A percentile compares a stretch with the other conserved stretches of the same genome.
Conservation (phyloP, 768 basidiomycete species). For the Auricularia auricula-judae region DNA sequence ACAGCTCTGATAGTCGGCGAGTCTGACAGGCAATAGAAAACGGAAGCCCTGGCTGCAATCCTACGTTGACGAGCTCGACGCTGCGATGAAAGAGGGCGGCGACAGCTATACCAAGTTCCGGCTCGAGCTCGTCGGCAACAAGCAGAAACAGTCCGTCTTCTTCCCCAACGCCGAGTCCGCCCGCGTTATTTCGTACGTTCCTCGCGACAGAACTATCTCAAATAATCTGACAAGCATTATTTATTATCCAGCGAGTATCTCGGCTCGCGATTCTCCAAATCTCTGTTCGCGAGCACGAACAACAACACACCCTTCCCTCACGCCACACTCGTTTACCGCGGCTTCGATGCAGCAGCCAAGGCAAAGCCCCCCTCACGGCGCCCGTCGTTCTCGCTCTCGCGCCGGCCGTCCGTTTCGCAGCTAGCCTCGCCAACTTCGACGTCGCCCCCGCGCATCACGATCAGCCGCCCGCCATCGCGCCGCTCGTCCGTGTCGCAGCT, state of each 20-base stretch:
- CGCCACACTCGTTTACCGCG: slow-evolving; percentile 25
- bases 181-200: slow-evolving; percentile 7
- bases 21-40: slow-evolving; percentile 4
- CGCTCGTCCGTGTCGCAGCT: background rate
- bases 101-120: slow-evolving; percentile 28
- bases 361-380: background rate
- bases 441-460: too few species aligned
- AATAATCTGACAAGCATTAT: too few species aligned
- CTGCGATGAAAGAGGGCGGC: slow-evolving; percentile 21
- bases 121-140: slow-evolving; percentile 12
- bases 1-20: background rate
- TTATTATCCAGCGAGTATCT: background rate
- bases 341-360: slow-evolving; percentile 21
- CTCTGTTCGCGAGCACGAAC: background rate
- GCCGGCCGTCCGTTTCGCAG: background rate
- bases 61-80: slow-evolving; percentile 26
- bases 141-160: slow-evolving; percentile 19
- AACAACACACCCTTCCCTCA: slow-evolving; percentile 15
- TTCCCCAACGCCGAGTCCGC: slow-evolving; percentile 27
- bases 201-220: too few species aligned
- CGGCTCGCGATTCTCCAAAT: slow-evolving; percentile 3
- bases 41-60: slow-evolving; percentile 26
- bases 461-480: background rate
- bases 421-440: background rate
- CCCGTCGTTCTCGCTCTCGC: background rate